These are phyloP conservation scores for Dictyostelium intermedium DNA, from an alignment of 78 protist genomes.

Conservation along the genomic window DNA sequence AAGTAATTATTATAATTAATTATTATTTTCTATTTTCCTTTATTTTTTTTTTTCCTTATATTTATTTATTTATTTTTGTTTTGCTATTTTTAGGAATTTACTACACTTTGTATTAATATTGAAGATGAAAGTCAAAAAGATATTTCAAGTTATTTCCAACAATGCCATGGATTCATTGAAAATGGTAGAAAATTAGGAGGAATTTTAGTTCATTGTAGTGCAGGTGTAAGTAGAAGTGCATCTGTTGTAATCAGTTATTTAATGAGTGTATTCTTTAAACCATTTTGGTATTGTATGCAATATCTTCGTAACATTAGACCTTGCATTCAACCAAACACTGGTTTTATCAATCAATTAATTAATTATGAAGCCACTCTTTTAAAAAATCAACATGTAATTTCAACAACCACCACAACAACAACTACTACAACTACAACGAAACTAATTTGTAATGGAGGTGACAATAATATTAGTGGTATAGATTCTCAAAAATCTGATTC, in stretches of 20 bases:
- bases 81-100: background rate
- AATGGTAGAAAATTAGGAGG: slow-evolving; percentile 46
- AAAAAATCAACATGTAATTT: background rate
- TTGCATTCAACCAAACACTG: slow-evolving; percentile 62
- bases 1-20: background rate
- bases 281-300: slow-evolving; percentile 64
- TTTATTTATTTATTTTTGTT: background rate
- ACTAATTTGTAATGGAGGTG: background rate
- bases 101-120: slow-evolving; percentile 26
- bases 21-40: too few species aligned
- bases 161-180: slow-evolving; percentile 47
- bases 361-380: slow-evolving; percentile 9
- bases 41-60: too few species aligned
- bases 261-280: slow-evolving; percentile 58
- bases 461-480: background rate
- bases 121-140: slow-evolving; percentile 63
- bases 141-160: slow-evolving; percentile 8
- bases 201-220: slow-evolving; percentile 37
- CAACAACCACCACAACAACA: background rate
- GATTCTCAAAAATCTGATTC: background rate
- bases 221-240: slow-evolving; percentile 65
- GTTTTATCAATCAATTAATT: slow-evolving; percentile 52
- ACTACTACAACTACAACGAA: background rate
- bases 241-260: slow-evolving; percentile 54
- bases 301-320: slow-evolving; percentile 51